Evolutionary conservation across 1,284 basidiomycete genomes (phyloP).

Genomic region (Fistulina hepatica): DNA sequence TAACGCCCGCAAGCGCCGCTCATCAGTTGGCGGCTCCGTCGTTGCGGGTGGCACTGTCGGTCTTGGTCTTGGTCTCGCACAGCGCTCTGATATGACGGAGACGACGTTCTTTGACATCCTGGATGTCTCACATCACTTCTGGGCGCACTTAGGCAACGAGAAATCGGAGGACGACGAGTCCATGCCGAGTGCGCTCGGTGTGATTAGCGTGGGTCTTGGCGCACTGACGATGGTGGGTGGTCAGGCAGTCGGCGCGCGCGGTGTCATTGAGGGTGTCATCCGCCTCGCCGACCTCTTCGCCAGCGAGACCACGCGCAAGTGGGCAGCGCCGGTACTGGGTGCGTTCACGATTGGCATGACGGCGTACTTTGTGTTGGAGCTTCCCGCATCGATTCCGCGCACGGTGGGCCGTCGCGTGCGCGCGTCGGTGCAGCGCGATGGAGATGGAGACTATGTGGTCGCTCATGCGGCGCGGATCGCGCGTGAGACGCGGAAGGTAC

Average conservation of each 20-base stretch:
- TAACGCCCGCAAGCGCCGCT: conserved; percentile 28
- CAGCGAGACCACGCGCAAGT: conserved; percentile 75
- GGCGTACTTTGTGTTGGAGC: conserved; percentile 79
- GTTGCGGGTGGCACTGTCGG: conserved; percentile 66
- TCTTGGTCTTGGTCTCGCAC: conserved; percentile 65
- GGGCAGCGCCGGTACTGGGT: conserved; percentile 81
- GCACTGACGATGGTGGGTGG: conserved; percentile 66
- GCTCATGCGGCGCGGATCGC: conserved; percentile 64
- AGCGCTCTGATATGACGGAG: conserved; percentile 60
- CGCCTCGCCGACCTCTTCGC: conserved; percentile 72
- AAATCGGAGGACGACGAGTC: conserved; percentile 38
- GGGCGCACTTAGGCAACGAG: conserved; percentile 45
- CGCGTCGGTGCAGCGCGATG: conserved; percentile 32
- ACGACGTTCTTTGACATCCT: conserved; percentile 77
- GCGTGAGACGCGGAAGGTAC: conserved; percentile 88
- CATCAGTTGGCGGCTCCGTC: conserved; percentile 33
- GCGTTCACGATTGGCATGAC: conserved; percentile 66
- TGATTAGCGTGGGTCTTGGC: conserved; percentile 30
- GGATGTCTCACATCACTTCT: conserved; percentile 77
- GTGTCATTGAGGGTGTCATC: conserved; percentile 67
- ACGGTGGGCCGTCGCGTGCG: conserved; percentile 79
- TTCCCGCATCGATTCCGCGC: conserved; percentile 85
- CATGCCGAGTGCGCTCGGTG: conserved; percentile 56
- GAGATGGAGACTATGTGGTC: conserved; percentile 35
- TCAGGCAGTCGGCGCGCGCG: conserved; percentile 67